Evolutionary conservation across 805 yeast genomes (phyloP), one percentile per base, ranked within the genome.

Genomic region (Saturnispora silvae): DNA sequence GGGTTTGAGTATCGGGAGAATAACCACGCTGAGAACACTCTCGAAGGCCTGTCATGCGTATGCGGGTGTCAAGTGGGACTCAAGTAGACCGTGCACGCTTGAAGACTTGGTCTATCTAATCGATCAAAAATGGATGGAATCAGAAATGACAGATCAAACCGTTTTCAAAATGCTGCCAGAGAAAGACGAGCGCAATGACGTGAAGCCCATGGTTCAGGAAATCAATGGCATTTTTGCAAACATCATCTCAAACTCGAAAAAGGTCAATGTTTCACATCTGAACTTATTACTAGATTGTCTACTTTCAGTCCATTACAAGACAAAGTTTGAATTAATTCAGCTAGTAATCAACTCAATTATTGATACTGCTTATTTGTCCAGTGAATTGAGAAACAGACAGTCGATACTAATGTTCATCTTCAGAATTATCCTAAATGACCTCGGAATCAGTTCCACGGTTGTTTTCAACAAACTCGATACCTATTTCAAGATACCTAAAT

Each of bases 31-130:
- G 6, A 8, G 28, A 19, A 34, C 24, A 26, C 26, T 36, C n/a
- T 20, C 34, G 8, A 36, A 36, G 30, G 33, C 34, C 25, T 34
- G 30, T 18, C 24, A 36, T 31, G 19, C 6, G 15, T 36, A 36
- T 27, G 24, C 24, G 10, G 26, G 22, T 26, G 15, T 9, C 8
- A 14, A 11, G 5, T 24, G 19, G 17, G 39, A 25, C 11, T 7
- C 28, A 5, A 17, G 28, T 1, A 27, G 10, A 5, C 10, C 9
- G 11, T 5, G 11, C 5, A 11, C 14, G 14, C 11, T 17, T 10
- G 14, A 11, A 16, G 26, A 36, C 10, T 26, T 36, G 15, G 34
- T 22, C 4, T 13, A 17, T 9, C n/a, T 31, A 6, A 28, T 31
- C 5, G 22, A n/a, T 9, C 26, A 36, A 5, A 20, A 27, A 17